These are phyloP conservation scores for Euphorbia lathyris DNA, from an alignment of 345 rosid genomes.

Conservation along the genomic window DNA sequence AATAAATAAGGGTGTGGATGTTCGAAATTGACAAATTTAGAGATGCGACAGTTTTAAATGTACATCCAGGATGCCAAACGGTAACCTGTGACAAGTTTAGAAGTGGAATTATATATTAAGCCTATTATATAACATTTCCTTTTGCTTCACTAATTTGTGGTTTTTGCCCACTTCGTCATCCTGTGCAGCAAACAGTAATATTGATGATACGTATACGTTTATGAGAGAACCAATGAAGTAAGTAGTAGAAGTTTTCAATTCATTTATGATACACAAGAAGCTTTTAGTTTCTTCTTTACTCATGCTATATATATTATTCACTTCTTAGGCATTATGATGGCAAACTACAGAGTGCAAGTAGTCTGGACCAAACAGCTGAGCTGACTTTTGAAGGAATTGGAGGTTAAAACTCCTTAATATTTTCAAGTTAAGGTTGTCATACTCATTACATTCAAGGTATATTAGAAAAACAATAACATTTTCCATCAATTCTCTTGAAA, in stretches of 20 bases:
- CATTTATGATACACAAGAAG: slow-evolving; percentile 1
- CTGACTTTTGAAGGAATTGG: slow-evolving; percentile 19
- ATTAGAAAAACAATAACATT: not conserved
- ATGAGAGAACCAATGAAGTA: slow-evolving; percentile 40
- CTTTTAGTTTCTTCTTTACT: slow-evolving; percentile 1
- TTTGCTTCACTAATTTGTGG: slow-evolving; percentile 10
- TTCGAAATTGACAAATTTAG: too few relatives aligned
- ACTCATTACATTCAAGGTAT: not conserved
- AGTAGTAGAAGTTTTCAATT: slow-evolving; percentile 24
- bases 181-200: slow-evolving; percentile 36
- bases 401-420: slow-evolving; percentile 32
- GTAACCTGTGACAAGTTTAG: too few relatives aligned
- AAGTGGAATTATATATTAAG: too few relatives aligned
- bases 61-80: too few relatives aligned
- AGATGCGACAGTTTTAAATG: too few relatives aligned
- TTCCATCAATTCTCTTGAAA: slow-evolving; percentile 4
- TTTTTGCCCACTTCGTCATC: slow-evolving; percentile 4
- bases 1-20: too few relatives aligned
- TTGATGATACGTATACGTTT: slow-evolving; percentile 23
- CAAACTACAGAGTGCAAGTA: slow-evolving; percentile 26
- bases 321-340: slow-evolving; percentile 30
- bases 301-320: not conserved
- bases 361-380: slow-evolving; percentile 16
- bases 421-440: not conserved
- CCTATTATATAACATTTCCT: not conserved